Conservation (phyloP, 2,329 filamentous ascomycete species). For the Hortaea werneckii region DNA sequence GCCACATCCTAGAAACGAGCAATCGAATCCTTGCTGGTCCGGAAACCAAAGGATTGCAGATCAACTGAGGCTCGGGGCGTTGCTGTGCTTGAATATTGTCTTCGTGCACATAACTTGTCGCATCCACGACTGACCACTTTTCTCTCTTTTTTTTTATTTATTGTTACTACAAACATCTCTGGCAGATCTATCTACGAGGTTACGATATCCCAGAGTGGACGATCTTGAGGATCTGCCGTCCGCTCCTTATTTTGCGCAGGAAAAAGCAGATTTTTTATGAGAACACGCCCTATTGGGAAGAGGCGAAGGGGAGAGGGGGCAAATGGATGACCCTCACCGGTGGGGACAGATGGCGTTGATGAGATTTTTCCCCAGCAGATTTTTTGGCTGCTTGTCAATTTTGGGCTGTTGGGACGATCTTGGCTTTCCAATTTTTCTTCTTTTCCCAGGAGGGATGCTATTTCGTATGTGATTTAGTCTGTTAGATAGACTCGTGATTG, state of each 20-base stretch:
- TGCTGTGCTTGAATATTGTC: slow-evolving; percentile 4
- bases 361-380: too few species aligned
- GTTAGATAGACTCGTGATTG: not conserved
- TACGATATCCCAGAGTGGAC: slow-evolving; percentile 6
- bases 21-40: slow-evolving; percentile 19
- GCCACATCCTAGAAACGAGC: slow-evolving; percentile 3
- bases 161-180: slow-evolving; percentile 7
- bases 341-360: not conserved
- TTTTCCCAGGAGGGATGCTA: not conserved
- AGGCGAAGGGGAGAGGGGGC: not conserved
- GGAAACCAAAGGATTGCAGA: slow-evolving; percentile 21
- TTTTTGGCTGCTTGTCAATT: not conserved
- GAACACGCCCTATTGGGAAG: slow-evolving; percentile 1
- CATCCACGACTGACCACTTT: not conserved
- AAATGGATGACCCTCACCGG: not conserved
- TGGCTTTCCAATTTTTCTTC: not conserved
- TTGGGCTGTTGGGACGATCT: not conserved
- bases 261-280: slow-evolving; percentile 7
- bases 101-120: slow-evolving; percentile 4
- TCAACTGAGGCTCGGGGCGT: slow-evolving; percentile 5
- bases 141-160: not conserved
- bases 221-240: slow-evolving; percentile 16
- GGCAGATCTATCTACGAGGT: slow-evolving; percentile 16
- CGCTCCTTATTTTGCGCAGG: slow-evolving; percentile 14
- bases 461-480: slow-evolving; percentile 1